Base-by-base conservation (phyloP, 495 filamentous ascomycete genomes). In the Penicillium dipodomyicola region DNA sequence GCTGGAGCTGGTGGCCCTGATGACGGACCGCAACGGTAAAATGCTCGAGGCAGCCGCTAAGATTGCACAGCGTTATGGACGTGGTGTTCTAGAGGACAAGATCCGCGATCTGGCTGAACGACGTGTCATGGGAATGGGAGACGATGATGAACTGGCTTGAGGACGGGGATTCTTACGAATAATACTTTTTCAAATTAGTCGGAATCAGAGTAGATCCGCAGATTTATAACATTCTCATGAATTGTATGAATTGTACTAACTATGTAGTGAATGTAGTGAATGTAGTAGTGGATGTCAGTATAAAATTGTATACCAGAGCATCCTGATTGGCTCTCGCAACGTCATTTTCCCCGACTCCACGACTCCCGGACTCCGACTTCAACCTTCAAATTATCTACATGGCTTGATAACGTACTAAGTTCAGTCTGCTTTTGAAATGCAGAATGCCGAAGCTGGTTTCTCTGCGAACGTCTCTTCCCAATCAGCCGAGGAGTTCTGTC, bases 41-140 rank as follows among this genome's bases (percentile, higher is more conserved):
- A 95, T 95, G 89, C 65, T 93, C 20, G 90, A 94, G 67, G 87
- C 88, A 1, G 91, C 91, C 3, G 82, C 82, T 19, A 95, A 93
- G 79, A 79, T 97, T 39, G 92, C 92, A 5, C 82, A 84, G 61
- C 72, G 92, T 57, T 96, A 90, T 75, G 87, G 85, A 14, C 77
- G 87, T 46, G 82, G 81, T 43, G 80, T 96, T 25, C 70, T 97
- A 62, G 84, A 86, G 49, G 90, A 93, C 64, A 97, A 96, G 80
- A 96, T 97, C 64, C 77, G 82, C 45, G 87, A 94, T 69, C 46
- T 92, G 59, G 89, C 80, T 4, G 90, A 94, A 74, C 67, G 75
- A 61, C 75, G 82, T 62, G 67, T 84, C 12, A 79, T 80, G 58
- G 87, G 80, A 35, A 70, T 79, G 60, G 77, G 77, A 57, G 86